Conservation (phyloP, 805 yeast species). For the Zygotorulaspora florentina region DNA sequence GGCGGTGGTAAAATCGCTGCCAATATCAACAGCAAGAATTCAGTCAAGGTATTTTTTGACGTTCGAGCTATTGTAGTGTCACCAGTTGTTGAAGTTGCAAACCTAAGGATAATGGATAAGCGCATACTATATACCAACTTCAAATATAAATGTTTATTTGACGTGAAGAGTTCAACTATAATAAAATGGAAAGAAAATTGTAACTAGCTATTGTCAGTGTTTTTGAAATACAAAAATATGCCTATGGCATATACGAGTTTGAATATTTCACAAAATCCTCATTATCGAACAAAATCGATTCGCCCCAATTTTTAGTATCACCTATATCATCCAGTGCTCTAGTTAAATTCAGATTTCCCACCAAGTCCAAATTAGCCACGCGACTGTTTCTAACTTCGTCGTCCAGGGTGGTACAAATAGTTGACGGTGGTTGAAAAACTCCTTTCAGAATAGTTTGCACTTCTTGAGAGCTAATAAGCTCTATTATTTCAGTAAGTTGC, state of each 20-base stretch:
- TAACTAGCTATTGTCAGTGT: background rate
- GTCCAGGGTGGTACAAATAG: background rate
- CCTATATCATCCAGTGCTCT: conserved; percentile 10
- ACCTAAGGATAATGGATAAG: background rate
- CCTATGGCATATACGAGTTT: conserved; percentile 1
- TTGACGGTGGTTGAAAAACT: conserved; percentile 1
- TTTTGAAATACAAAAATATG: background rate
- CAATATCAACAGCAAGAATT: conserved; percentile 67
- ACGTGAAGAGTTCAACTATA: background rate
- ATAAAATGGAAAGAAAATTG: background rate
- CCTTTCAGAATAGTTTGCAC: conserved; percentile 9
- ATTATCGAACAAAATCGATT: conserved; percentile 8
- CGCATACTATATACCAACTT: background rate
- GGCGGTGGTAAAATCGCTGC: conserved; percentile 32
- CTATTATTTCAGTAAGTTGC: conserved; percentile 20
- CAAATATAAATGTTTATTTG: background rate
- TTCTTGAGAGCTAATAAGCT: conserved; percentile 13
- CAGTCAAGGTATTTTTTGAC: conserved; percentile 52
- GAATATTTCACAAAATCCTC: conserved; percentile 15
- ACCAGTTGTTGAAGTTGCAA: conserved; percentile 72
- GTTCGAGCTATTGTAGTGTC: conserved; percentile 65
- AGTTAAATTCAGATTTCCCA: conserved; percentile 16
- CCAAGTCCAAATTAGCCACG: conserved; percentile 6
- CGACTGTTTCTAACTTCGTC: conserved; percentile 1
- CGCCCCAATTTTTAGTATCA: conserved; percentile 3